A percentile compares a stretch with the other conserved stretches of the same genome.
phyloP scores from a whole-genome alignment of 306 rosid genomes.

The Acacia crassicarpa region DNA sequence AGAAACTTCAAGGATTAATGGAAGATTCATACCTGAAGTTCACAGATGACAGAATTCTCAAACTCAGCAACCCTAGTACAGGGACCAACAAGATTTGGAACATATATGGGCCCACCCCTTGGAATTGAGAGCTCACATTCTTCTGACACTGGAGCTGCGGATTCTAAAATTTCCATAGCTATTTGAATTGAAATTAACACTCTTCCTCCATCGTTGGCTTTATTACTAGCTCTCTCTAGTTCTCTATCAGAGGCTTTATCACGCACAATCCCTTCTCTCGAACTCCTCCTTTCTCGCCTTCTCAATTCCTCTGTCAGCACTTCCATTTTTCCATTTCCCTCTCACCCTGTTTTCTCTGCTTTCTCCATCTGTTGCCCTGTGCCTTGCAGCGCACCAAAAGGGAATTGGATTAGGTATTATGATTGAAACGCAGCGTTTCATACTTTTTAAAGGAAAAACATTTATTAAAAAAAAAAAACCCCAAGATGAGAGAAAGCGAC shows the following conservation, averaged over 20 bases:
- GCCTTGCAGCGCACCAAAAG: no score
- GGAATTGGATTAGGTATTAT: no score
- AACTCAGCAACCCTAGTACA: constrained; percentile 54
- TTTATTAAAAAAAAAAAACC: no score
- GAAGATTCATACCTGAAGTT: constrained; percentile 55
- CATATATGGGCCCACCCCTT: constrained; percentile 84
- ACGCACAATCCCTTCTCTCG: no score
- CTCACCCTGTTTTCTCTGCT: no score
- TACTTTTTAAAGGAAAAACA: background rate
- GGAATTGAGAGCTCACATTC: constrained; percentile 44
- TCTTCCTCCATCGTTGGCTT: background rate
- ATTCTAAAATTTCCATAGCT: constrained; percentile 26
- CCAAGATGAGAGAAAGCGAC: no score
- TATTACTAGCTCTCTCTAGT: background rate
- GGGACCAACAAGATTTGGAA: constrained; percentile 56
- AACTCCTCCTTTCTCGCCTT: no score
- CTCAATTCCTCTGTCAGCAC: no score
- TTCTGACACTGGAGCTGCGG: constrained; percentile 27
- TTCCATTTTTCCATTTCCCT: no score
- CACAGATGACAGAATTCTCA: constrained; percentile 46
- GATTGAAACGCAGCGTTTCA: no score
- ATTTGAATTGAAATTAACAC: background rate
- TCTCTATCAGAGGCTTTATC: no score
- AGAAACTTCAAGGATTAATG: background rate
- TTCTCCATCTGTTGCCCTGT: no score